Base-by-base conservation (phyloP, 1,139 yeast species). In the Hemisphaericaspora lyxosophila region DNA sequence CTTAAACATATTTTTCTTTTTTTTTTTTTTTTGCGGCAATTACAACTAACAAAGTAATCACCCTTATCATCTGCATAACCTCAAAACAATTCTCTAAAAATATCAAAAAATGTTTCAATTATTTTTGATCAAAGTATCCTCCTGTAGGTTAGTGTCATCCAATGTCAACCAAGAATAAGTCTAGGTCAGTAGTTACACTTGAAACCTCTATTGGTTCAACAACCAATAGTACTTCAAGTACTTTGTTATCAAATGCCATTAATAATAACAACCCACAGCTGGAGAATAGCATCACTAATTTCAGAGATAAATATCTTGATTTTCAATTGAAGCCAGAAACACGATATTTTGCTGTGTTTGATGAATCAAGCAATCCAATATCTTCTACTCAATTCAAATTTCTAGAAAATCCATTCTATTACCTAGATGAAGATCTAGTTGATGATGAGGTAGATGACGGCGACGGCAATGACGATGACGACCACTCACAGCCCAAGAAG, bases 351-450 rank as follows among this genome's bases (percentile, higher is more conserved):
- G 20, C 33, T 8, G 28, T 25, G 11, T 13, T 14, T 8, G 17
- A 9, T 9, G 14, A 26, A 25, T 7, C 18, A 3, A 26, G n/a
- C 12, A 5, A 16, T 26, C 30, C 30, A 7, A 16, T 38, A 11
- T 28, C 38, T 4, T 24, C 38, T 7, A 25, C 22, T 8, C 33
- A 28, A 17, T 42, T 42, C 31, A 32, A 25, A 17, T 38, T 35
- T 30, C 32, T 42, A 20, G 45, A 42, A 20, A 36, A 36, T 19
- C 45, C 45, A 12, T 38, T 39, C 22, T 42, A 42, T 28, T 42
- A 39, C 17, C 28, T 42, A 17, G 45, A 39, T 27, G 30, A 36
- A 17, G 35, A 34, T 19, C 14, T 26, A 14, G 6, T 26, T 3
- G 30, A 26, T 26, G 19, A 15, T 5, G 11, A 14, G 4, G 15